Base-by-base conservation (phyloP, 495 filamentous ascomycete species). In the Neurospora sp. region DNA sequence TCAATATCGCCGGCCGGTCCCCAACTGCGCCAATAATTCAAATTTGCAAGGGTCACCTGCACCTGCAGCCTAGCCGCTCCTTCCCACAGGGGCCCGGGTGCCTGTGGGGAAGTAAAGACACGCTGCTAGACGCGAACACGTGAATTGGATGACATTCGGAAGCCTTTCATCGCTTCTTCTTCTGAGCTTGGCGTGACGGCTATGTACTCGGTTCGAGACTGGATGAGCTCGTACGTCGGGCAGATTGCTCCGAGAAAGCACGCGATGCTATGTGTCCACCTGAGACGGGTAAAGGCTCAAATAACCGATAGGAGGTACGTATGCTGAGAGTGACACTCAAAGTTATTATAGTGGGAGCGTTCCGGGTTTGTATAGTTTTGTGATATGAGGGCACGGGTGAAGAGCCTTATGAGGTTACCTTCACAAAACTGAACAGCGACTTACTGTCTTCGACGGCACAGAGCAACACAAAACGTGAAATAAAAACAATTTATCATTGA, bases 101-200 rank as follows among this genome's bases (percentile, higher is more conserved):
- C n/a, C 71, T 78, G 76, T 74, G 76, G 76, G 75, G 74, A 38
- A 69, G 44, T 37, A 44, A 76, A 79, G 78, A 78, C 77, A 78
- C 73, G 77, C 74, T 74, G 76, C 72, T 72, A 71, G 73, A 76
- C 72, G 73, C 74, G 72, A 68, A 75, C 78, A 80, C 76, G 77
- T 78, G 77, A 80, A 76, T 35, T 72, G 59, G 27, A 70, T 61
- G 53, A 18, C 27, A 61, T 35, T 61, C 14, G 31, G 27, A 31
- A 65, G 27, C 53, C 14, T 65, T 35, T 65, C 53, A 65, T 59
- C 48, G 2, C 48, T 27, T 53, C 20, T 22, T 53, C 20, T 14
- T 12, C 46, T 10, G 10, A 27, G 46, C 20, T 53, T 46, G 39
- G 31, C 38, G 44, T 61, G 71, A 40, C 22, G 35, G 18, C 70